Conservation (phyloP, 164 flowering plant species). For the Chimonanthus praecox region DNA sequence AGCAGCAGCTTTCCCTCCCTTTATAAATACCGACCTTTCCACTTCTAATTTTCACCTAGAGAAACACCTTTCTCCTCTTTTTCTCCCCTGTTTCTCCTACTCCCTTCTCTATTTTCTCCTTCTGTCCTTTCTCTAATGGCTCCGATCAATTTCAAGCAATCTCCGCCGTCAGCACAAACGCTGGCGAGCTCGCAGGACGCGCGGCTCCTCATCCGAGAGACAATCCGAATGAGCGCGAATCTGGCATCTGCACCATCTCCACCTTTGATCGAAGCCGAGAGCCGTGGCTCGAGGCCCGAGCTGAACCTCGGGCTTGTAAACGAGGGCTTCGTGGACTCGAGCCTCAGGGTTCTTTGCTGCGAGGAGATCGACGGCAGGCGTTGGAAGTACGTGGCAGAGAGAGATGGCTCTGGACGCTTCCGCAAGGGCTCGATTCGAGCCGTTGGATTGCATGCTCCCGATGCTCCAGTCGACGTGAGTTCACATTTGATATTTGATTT, state of each 20-base stretch:
- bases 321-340: constrained; percentile 48
- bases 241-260: constrained; percentile 49
- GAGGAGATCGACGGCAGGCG: constrained; percentile 82
- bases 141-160: constrained; percentile 10
- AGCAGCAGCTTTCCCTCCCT: not conserved
- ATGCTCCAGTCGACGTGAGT: constrained; percentile 62
- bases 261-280: constrained; percentile 9
- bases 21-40: not conserved
- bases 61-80: not conserved
- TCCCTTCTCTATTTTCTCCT: not conserved
- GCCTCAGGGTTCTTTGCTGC: constrained; percentile 63
- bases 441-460: constrained; percentile 59
- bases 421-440: constrained; percentile 63
- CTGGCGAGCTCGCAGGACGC: constrained; percentile 43
- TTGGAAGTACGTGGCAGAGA: constrained; percentile 68
- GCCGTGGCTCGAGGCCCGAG: constrained; percentile 12
- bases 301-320: constrained; percentile 32
- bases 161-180: constrained; percentile 12
- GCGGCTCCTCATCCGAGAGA: constrained; percentile 72
- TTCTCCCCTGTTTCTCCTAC: not conserved
- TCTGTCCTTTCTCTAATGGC: constrained; percentile 7
- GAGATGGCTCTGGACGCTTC: constrained; percentile 21
- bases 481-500: not conserved
- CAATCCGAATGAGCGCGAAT: constrained; percentile 76
- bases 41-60: not conserved